Evolutionary conservation across 768 basidiomycete species (phyloP).

Genomic region (Auricularia heimuer): DNA sequence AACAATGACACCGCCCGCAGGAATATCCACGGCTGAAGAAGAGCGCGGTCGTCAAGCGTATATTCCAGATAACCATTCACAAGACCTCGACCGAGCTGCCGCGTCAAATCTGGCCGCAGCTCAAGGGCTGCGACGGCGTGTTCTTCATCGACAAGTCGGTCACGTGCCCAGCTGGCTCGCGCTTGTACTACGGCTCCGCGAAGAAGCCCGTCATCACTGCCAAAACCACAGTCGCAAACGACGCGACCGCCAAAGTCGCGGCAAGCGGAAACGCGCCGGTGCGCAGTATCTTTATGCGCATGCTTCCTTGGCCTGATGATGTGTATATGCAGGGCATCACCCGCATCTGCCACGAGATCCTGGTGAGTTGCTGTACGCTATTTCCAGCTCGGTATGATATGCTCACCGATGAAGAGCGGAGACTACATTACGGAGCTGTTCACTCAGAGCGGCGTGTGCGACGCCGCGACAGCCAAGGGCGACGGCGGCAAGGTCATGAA

Average conservation of each 20-base stretch:
- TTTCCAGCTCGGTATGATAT: neutral
- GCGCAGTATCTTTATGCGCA: neutral
- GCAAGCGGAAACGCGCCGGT: neutral
- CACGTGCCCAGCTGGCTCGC: neutral
- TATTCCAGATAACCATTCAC: neutral
- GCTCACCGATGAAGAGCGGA: neutral
- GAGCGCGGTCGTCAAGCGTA: neutral
- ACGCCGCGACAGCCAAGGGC: slow-evolving; percentile 1
- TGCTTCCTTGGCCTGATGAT: neutral
- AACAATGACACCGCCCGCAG: neutral
- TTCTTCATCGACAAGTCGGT: neutral
- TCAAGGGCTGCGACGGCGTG: slow-evolving; percentile 1
- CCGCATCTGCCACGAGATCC: neutral
- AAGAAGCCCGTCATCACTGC: neutral
- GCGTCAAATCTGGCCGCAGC: neutral
- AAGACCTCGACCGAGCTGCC: neutral
- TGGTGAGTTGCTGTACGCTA: neutral
- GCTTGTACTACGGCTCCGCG: neutral
- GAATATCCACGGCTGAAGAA: neutral
- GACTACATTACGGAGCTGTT: neutral
- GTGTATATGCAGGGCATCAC: neutral
- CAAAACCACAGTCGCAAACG: neutral
- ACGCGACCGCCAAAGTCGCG: neutral
- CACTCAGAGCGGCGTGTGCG: neutral
- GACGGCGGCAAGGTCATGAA: neutral